A percentile compares a stretch with the other conserved stretches of the same genome.
Conservation (phyloP, 2,329 filamentous ascomycete genomes). For the Aureobasidium melanogenum region DNA sequence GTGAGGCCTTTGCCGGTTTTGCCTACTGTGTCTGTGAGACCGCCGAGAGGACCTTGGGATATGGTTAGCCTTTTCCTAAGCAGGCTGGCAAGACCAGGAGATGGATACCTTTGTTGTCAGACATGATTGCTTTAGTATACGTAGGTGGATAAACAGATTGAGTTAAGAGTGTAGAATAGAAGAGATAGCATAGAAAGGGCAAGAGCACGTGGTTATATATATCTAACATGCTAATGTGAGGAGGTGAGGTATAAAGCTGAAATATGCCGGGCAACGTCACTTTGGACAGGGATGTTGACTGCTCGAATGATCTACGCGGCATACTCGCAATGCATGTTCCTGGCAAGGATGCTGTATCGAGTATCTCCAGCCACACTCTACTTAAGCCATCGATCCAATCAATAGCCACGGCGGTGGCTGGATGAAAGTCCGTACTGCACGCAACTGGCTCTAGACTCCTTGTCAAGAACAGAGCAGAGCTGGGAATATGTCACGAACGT, state of each 20-base stretch:
- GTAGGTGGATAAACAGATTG: neutral
- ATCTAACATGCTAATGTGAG: neutral
- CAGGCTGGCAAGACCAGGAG: neutral
- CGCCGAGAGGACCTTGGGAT: slow-evolving; percentile 11
- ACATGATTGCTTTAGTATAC: neutral
- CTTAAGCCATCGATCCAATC: neutral
- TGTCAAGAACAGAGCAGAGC: neutral
- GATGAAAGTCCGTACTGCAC: neutral
- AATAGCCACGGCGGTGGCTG: neutral
- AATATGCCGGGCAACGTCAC: neutral
- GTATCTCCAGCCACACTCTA: neutral
- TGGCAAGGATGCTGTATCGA: neutral
- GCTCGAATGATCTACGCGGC: neutral
- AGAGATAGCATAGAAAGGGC: neutral
- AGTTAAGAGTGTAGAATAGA: neutral
- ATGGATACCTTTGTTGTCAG: neutral
- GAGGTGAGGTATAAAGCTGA: neutral
- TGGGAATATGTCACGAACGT: neutral
- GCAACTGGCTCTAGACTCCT: neutral
- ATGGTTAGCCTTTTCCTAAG: too few species aligned
- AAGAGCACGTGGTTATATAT: neutral
- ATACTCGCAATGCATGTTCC: neutral
- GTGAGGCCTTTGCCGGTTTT: slow-evolving; percentile 21
- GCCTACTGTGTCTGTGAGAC: slow-evolving; percentile 28
- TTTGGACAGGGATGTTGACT: neutral